Base-by-base conservation (phyloP, 768 basidiomycete species). In the Panus rudis region DNA sequence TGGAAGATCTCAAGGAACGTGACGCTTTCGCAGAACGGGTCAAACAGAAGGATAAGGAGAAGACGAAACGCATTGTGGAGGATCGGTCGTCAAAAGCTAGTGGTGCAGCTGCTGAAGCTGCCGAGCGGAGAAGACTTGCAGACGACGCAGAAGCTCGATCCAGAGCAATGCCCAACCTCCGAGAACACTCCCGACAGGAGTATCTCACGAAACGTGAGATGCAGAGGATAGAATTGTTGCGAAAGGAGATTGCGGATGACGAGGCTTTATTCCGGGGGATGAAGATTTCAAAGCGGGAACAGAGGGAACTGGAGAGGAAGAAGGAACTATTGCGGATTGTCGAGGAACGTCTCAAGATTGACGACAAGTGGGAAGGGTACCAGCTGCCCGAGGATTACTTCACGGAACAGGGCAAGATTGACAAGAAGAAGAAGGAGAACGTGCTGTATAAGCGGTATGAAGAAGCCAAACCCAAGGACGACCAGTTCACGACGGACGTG, bases 341-440 rank as follows among this genome's bases (percentile, higher is more conserved):
- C 42, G 94, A 99, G 64, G 93, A 93, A 59, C 79, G 94, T 22
- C 71, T 94, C 49, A 84, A 82, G 57, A 96, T 99, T 44, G 87
- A 91, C 62, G 96, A 99, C 68, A 91, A 88, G 49, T 90, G 75
- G 66, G 96, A 99, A 48, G 94, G 94, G 6, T 99, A 99, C 59
- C 82, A 85, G 65, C 76, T 98, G 32, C 96, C 96, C 0, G 96
- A 98, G 52, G 96, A 98, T 63, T 99, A 99, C 60, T 76, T 98
- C 54, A 99, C 96, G 1, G 94, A 94, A 56, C 92, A 97, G 61
- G 96, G 96, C 22, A 96, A 93, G 66, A 92, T 99, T 47, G 93
- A 98, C 74, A 85, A 81, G 66, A 92, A 96, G 72, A 91, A 89
- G 66, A 92, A 96, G 59, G 79, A 92, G 59, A 84, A 84, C 51